These are phyloP conservation scores for Vickermania ingenoplastis DNA, from an alignment of 208 protist species.

Conservation along the genomic window DNA sequence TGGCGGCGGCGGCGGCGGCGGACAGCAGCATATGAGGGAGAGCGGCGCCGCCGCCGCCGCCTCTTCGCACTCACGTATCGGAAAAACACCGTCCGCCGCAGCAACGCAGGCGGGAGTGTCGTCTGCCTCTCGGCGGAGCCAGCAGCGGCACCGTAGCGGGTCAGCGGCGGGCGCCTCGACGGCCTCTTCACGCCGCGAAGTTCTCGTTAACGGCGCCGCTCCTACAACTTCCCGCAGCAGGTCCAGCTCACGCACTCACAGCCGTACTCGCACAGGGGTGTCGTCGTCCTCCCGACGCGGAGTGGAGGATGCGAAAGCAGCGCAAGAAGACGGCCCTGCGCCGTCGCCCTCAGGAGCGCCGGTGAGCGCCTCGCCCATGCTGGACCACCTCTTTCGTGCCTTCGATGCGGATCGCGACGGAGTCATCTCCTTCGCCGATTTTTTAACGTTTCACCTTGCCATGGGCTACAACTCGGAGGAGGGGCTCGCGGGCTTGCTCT, in stretches of 20 bases:
- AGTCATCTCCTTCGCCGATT: conserved; percentile 86
- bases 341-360: background rate
- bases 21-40: background rate
- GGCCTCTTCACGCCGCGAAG: background rate
- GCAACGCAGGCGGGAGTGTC: background rate
- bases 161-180: background rate
- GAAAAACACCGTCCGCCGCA: background rate
- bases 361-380: background rate
- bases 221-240: too few relatives aligned
- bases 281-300: background rate
- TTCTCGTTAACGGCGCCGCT: background rate
- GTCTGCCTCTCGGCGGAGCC: background rate
- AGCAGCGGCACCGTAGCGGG: background rate
- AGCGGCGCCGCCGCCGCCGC: background rate
- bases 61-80: too few relatives aligned
- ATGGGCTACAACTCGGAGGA: conserved; percentile 86
- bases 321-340: background rate
- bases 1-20: background rate
- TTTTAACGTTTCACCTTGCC: conserved; percentile 80
- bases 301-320: background rate
- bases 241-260: too few relatives aligned
- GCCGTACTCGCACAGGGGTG: background rate
- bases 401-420: conserved; percentile 82
- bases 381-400: conserved; percentile 68
- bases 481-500: conserved; percentile 73